These are phyloP conservation scores for Sechiopsis laciniata DNA, from an alignment of 306 rosid genomes.

Conservation along the genomic window DNA sequence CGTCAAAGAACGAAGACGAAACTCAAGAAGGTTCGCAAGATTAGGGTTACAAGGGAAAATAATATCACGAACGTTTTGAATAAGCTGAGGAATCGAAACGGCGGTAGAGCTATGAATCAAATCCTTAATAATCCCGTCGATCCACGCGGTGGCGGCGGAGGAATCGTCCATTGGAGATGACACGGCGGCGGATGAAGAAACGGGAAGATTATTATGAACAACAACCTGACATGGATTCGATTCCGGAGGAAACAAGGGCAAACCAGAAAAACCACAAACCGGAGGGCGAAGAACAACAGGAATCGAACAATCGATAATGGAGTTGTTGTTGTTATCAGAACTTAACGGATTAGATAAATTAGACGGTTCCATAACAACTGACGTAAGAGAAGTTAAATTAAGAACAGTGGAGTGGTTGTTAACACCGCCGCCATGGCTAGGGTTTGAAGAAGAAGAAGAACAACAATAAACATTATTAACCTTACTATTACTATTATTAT, in stretches of 20 bases:
- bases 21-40: conserved; percentile 81
- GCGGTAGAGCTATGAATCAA: conserved; percentile 67
- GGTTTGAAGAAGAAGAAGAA: conserved; percentile 21
- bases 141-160: conserved; percentile 65
- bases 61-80: conserved; percentile 78
- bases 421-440: conserved; percentile 13
- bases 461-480: neutral
- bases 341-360: conserved; percentile 25
- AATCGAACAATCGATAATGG: conserved; percentile 24
- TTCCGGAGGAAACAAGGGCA: conserved; percentile 78
- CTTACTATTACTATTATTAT: no score
- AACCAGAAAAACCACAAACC: conserved; percentile 85
- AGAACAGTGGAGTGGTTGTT: conserved; percentile 80
- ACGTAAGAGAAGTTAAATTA: conserved; percentile 42
- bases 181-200: neutral
- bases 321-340: conserved; percentile 15
- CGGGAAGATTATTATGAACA: conserved; percentile 1
- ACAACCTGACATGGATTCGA: conserved; percentile 23
- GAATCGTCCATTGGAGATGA: conserved; percentile 33
- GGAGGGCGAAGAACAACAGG: conserved; percentile 28
- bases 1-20: conserved; percentile 60
- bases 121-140: conserved; percentile 78
- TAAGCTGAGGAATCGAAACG: conserved; percentile 84
- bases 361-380: conserved; percentile 32
- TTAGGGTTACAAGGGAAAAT: conserved; percentile 92